Base-by-base conservation (phyloP, 108 stramenopile species). In the Cyclotella atomus region DNA sequence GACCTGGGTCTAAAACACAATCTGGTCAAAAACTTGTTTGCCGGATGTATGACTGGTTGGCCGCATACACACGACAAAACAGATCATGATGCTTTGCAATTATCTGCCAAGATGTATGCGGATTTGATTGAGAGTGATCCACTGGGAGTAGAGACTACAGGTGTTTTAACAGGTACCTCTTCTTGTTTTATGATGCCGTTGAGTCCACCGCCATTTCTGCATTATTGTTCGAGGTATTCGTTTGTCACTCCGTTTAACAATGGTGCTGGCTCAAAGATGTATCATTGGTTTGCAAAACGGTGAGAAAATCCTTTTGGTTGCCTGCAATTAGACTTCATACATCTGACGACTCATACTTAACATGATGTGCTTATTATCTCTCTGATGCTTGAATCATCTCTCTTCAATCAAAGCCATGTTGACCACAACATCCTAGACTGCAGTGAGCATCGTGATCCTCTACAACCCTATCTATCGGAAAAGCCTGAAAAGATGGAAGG, bases 21-120 rank as follows among this genome's bases (percentile, higher is more conserved):
- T 25, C 33, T 84, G 19, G 55, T 79, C 12, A 56, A 66, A 19
- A 71, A 45, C 30, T 56, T 86, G 12, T 83, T 63, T 44, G 76
- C 83, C 24, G 85, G 85, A 10, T 86, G 85, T 59, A 86, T 86
- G 85, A 79, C 83, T 17, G 55, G 50, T 28, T 81, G 79, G 71
- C 85, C 85, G 7, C 71, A 82, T n/a, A 43, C 59, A 14, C 55
- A 68, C 21, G 76, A 32, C 27, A 65, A 56, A 12, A 59, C 33
- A 25, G 68, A 82, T 16, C 21, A 24, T 20, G 53, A 80, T 28
- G 69, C 75, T 25, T 52, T 83, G 23, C 14, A 53, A 29, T 41
- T 63, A 64, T 64, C 70, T 44, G 81, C 76, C n/a, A 71, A 49
- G 33, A 47, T 12, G 2, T 83, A 78, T 54, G 74, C 71, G 29